Percentiles rank a stretch among this genome's conserved stretches.
These are phyloP conservation scores for Fusarium transvaalense DNA, from an alignment of 2,329 filamentous ascomycete genomes.

Conservation along the genomic window DNA sequence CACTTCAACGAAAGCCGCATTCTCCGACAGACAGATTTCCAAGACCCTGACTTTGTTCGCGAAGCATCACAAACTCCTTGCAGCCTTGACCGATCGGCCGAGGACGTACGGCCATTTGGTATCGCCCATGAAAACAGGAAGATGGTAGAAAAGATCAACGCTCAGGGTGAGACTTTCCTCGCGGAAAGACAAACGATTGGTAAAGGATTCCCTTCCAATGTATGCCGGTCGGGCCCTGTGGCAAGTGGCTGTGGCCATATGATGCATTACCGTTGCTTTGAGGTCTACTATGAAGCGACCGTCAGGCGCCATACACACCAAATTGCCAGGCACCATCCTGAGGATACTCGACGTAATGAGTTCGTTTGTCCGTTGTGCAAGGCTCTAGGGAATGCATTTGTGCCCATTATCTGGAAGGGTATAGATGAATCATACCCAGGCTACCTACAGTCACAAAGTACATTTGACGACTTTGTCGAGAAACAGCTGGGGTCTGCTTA, in stretches of 20 bases:
- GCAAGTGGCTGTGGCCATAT: conserved; percentile 96
- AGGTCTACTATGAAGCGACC: conserved; percentile 88
- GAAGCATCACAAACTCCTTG: conserved; percentile 84
- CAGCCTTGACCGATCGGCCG: conserved; percentile 87
- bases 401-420: conserved; percentile 95
- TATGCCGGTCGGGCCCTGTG: conserved; percentile 79
- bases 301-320: conserved; percentile 87
- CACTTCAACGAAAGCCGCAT: conserved; percentile 89
- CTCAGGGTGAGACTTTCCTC: conserved; percentile 76
- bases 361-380: conserved; percentile 98
- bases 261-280: conserved; percentile 98
- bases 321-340: conserved; percentile 93
- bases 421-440: conserved; percentile 87
- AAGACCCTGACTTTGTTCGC: conserved; percentile 84
- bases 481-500: conserved; percentile 64
- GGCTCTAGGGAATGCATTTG: conserved; percentile 91
- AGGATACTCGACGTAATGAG: conserved; percentile 81
- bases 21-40: conserved; percentile 85
- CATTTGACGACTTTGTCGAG: conserved; percentile 78
- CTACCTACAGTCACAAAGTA: conserved; percentile 68
- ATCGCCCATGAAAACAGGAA: conserved; percentile 88
- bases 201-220: conserved; percentile 83
- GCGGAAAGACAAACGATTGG: conserved; percentile 86
- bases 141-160: conserved; percentile 79
- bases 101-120: conserved; percentile 87